Conservation (phyloP, 2,329 filamentous ascomycete species). For the Arthrobotrys sphaeroides region DNA sequence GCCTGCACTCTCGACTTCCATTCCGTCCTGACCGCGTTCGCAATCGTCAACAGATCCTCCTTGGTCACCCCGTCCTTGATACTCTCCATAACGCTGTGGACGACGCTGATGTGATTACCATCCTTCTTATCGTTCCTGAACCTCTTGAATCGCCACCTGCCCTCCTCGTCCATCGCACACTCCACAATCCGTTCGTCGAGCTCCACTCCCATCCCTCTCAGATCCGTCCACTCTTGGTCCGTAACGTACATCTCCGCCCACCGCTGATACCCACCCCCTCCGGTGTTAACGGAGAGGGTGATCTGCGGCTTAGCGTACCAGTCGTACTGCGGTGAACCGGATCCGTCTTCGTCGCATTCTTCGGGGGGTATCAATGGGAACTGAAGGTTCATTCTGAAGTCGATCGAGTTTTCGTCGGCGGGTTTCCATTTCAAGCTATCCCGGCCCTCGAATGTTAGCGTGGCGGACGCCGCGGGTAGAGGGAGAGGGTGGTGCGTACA, state of each 20-base stretch:
- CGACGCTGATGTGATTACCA: slow-evolving; percentile 86
- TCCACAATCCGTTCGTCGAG: slow-evolving; percentile 91
- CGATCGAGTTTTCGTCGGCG: slow-evolving; percentile 91
- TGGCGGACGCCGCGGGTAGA: too few species aligned
- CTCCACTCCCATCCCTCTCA: slow-evolving; percentile 78
- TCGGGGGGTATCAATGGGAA: slow-evolving; percentile 79
- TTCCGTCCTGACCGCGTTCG: slow-evolving; percentile 76
- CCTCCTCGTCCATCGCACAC: slow-evolving; percentile 79
- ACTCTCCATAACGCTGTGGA: slow-evolving; percentile 86
- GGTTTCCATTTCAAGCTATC: slow-evolving; percentile 96
- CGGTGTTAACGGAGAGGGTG: slow-evolving; percentile 46
- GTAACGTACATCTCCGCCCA: slow-evolving; percentile 76
- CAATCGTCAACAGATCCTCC: slow-evolving; percentile 77
- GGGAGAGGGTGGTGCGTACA: slow-evolving; percentile 49
- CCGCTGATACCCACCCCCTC: slow-evolving; percentile 67
- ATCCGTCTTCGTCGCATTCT: slow-evolving; percentile 68
- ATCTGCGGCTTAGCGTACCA: slow-evolving; percentile 50
- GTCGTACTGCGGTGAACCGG: slow-evolving; percentile 44
- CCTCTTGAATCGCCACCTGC: slow-evolving; percentile 84
- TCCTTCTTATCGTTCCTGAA: slow-evolving; percentile 93
- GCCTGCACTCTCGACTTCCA: slow-evolving; percentile 70
- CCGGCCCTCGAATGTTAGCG: neutral
- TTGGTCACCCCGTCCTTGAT: slow-evolving; percentile 87
- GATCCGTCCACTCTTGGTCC: slow-evolving; percentile 80
- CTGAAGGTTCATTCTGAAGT: slow-evolving; percentile 81